Conservation (phyloP, 139 green algal species). For the Chlorella ohadii region DNA sequence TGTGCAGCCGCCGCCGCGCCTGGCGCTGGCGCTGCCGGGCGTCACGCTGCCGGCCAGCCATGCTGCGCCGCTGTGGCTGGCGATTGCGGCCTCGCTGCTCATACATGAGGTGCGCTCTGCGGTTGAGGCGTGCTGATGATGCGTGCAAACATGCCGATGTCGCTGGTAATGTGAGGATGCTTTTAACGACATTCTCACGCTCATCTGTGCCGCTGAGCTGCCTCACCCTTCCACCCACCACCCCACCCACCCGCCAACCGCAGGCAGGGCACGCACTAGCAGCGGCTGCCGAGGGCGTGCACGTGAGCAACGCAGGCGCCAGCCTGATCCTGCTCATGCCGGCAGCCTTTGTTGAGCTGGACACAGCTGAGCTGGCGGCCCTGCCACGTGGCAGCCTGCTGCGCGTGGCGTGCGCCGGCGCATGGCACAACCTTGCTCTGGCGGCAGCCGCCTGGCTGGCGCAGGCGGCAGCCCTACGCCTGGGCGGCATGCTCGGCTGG, state of each 20-base stretch:
- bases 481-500: no score
- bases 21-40: slow-evolving; percentile 45
- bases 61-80: slow-evolving; percentile 47
- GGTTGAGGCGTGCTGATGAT: no score
- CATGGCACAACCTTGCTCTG: slow-evolving; percentile 64
- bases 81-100: slow-evolving; percentile 29
- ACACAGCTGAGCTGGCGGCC: slow-evolving; percentile 25
- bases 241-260: not conserved
- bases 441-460: slow-evolving; percentile 32
- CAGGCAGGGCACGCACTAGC: slow-evolving; percentile 56
- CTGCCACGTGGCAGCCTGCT: not conserved
- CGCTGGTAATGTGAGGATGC: no score
- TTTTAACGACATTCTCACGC: no score
- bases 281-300: slow-evolving; percentile 55
- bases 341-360: slow-evolving; percentile 54
- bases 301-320: slow-evolving; percentile 35
- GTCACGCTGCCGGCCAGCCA: slow-evolving; percentile 46
- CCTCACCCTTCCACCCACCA: no score
- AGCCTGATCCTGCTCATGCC: slow-evolving; percentile 57
- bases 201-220: no score
- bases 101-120: slow-evolving; percentile 45
- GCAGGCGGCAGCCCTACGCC: not conserved
- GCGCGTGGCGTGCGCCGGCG: slow-evolving; percentile 56
- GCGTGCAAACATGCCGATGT: no score
- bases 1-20: not conserved